Evolutionary conservation across 2,329 filamentous ascomycete species (phyloP).

Genomic region (Aureobasidium mangrovei): DNA sequence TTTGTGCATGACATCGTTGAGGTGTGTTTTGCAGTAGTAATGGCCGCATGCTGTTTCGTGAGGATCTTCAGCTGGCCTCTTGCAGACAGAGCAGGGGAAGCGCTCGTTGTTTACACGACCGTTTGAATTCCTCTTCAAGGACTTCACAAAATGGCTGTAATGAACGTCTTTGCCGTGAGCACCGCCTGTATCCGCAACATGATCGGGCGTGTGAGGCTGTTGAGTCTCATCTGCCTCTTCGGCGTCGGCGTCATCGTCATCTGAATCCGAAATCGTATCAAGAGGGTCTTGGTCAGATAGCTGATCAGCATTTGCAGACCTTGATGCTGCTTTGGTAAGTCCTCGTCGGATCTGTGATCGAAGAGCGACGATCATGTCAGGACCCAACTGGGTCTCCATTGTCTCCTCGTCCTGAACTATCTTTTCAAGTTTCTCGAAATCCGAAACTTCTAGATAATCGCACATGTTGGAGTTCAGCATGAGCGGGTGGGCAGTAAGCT

Average conservation of each 20-base stretch:
- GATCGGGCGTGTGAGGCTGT: too few relatives aligned
- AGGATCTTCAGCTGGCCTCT: conserved; percentile 30
- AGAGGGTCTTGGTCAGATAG: neutral
- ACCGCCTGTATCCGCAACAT: conserved; percentile 18
- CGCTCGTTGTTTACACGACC: conserved; percentile 30
- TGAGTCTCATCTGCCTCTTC: too few relatives aligned
- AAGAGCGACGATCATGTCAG: conserved; percentile 19
- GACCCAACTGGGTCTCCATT: conserved; percentile 6
- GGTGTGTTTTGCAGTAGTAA: conserved; percentile 46
- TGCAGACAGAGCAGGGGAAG: conserved; percentile 37
- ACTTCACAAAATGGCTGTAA: conserved; percentile 34
- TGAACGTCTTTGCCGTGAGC: conserved; percentile 32
- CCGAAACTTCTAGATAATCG: conserved; percentile 36
- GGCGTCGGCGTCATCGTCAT: too few relatives aligned
- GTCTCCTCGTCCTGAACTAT: conserved; percentile 13
- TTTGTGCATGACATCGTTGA: conserved; percentile 26
- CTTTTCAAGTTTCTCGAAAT: conserved; percentile 35
- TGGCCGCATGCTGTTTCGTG: conserved; percentile 46
- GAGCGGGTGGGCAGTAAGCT: conserved; percentile 43
- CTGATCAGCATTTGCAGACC: too few relatives aligned
- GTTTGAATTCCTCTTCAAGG: conserved; percentile 26
- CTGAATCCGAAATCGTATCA: neutral
- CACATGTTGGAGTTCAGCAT: conserved; percentile 39
- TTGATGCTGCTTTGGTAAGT: neutral
- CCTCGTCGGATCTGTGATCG: conserved; percentile 15